Conservation (phyloP, 1,139 yeast species). For the Diutina catenulata region DNA sequence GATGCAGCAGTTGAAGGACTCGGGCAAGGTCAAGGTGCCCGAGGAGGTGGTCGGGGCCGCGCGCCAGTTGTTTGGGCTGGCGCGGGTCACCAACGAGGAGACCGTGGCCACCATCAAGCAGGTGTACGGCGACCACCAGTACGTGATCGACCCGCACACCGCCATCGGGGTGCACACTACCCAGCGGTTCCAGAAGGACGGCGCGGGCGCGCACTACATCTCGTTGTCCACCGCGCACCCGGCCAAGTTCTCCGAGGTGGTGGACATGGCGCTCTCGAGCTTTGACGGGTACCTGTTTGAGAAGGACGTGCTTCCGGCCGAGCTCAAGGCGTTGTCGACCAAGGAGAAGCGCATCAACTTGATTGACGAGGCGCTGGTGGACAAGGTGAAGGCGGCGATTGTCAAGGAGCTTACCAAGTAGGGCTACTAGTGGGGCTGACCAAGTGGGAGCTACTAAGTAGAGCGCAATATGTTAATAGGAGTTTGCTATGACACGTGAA, state of each 20-base stretch:
- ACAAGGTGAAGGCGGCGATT: slow-evolving; percentile 62
- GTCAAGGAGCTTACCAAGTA: slow-evolving; percentile 35
- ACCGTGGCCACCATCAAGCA: slow-evolving; percentile 68
- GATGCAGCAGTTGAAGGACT: slow-evolving; percentile 68
- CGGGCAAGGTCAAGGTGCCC: slow-evolving; percentile 70
- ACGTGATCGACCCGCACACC: slow-evolving; percentile 91
- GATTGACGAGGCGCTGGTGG: slow-evolving; percentile 64
- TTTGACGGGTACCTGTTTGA: slow-evolving; percentile 74
- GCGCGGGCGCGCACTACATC: slow-evolving; percentile 40
- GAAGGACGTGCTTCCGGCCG: slow-evolving; percentile 78
- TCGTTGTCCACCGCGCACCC: slow-evolving; percentile 97
- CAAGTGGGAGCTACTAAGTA: too few relatives aligned
- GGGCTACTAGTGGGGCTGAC: too few relatives aligned
- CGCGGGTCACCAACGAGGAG: slow-evolving; percentile 65
- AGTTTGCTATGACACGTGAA: too few relatives aligned
- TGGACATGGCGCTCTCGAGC: slow-evolving; percentile 59
- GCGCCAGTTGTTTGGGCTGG: slow-evolving; percentile 58
- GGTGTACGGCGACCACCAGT: slow-evolving; percentile 46
- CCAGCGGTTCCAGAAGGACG: slow-evolving; percentile 31
- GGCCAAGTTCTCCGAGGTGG: slow-evolving; percentile 95
- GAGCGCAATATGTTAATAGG: too few relatives aligned
- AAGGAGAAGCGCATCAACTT: slow-evolving; percentile 68
- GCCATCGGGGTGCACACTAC: slow-evolving; percentile 88
- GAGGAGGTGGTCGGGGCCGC: slow-evolving; percentile 56
- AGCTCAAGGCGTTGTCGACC: slow-evolving; percentile 58